These are phyloP conservation scores for Zizania palustris DNA, from an alignment of 202 grass and related monocot genomes.

Conservation along the genomic window DNA sequence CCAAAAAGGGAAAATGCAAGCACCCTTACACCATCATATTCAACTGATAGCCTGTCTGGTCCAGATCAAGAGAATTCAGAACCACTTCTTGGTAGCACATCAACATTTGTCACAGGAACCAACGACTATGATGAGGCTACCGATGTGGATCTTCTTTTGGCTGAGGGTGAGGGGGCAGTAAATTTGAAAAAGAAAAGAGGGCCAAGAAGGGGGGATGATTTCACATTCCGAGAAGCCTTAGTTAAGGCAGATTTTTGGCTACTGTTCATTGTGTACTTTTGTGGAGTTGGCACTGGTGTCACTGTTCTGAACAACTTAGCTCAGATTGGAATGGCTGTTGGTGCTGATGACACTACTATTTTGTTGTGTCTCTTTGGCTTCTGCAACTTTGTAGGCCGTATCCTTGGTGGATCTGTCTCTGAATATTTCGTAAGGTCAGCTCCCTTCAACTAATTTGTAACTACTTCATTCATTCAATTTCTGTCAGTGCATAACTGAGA, in stretches of 20 bases:
- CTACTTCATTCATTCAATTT: conserved; percentile 5
- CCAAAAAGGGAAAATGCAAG: conserved; percentile 48
- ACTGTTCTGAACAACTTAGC: conserved; percentile 97
- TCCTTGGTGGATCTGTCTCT: conserved; percentile 74
- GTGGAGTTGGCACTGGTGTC: conserved; percentile 87
- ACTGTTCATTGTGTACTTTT: conserved; percentile 80
- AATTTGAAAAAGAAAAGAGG: conserved; percentile 86
- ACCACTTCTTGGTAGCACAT: conserved; percentile 56
- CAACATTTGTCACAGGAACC: conserved; percentile 24
- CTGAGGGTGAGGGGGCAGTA: conserved; percentile 83
- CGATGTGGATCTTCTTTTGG: conserved; percentile 83
- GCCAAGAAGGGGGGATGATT: conserved; percentile 94
- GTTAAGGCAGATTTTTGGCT: conserved; percentile 99
- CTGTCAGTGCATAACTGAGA: background rate
- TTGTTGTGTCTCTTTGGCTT: conserved; percentile 87
- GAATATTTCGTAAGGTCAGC: conserved; percentile 93
- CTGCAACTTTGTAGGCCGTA: conserved; percentile 84
- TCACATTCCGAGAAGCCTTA: conserved; percentile 78
- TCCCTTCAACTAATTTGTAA: conserved; percentile 27
- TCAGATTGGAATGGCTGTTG: conserved; percentile 83
- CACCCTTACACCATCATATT: conserved; percentile 50
- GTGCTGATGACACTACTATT: conserved; percentile 76
- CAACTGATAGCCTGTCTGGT: conserved; percentile 56
- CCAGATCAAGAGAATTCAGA: conserved; percentile 59
- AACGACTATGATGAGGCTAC: conserved; percentile 66